phyloP scores from a whole-genome alignment of 306 rosid genomes.

The Oemleria cerasiformis region DNA sequence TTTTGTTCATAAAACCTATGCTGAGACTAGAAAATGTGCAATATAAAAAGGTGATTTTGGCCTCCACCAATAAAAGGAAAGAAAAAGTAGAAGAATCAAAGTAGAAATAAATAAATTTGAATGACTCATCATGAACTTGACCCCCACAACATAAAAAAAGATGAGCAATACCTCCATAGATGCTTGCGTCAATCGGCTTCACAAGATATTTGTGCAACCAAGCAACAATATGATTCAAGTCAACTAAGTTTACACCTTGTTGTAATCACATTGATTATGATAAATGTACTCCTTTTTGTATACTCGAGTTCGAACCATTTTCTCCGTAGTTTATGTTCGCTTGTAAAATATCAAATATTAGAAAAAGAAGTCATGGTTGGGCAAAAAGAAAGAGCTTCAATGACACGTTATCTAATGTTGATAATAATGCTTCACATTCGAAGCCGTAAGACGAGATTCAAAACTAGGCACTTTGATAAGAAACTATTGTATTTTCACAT shows the following conservation, averaged over 20 bases:
- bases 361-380: no score
- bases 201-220: constrained; percentile 1
- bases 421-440: no score
- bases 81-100: background rate
- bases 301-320: no score
- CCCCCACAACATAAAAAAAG: constrained; percentile 7
- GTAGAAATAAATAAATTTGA: background rate
- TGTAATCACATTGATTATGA: no score
- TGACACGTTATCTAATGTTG: no score
- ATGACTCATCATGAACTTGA: constrained; percentile 21
- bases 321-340: no score
- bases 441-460: no score
- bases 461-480: no score
- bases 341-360: no score
- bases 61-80: constrained; percentile 9
- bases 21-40: background rate
- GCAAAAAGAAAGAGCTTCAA: no score
- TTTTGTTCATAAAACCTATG: background rate
- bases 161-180: constrained; percentile 3
- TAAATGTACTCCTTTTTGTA: no score
- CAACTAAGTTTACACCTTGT: constrained; percentile 8
- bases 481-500: no score
- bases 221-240: background rate
- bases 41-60: constrained; percentile 1
- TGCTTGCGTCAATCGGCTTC: constrained; percentile 13